Base-by-base conservation (phyloP, 371 early-diverging fungal genomes). In the Haplosporangium sp. region DNA sequence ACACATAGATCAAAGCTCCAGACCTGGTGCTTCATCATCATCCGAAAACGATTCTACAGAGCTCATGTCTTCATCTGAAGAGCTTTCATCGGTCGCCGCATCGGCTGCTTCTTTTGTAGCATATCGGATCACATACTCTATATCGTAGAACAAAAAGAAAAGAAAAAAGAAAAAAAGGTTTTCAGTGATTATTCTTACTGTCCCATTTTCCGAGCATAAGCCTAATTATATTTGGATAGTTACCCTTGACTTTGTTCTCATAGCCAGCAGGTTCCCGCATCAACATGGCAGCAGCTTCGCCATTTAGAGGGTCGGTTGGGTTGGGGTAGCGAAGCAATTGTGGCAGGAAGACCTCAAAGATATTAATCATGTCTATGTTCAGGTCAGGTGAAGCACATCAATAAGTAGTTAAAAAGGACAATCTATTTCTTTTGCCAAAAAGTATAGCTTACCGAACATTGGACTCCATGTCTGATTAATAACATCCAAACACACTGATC, bases 391-490 rank as follows among this genome's bases (percentile, higher is more conserved):
- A 53, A 27, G 27, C 27, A 27, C 27, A 27, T 27, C 27, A 27
- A 27, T 27, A 27, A 27, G 27, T 27, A 53, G 17, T 53, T 50
- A 50, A 10, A 10, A 19, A 62, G 57, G 38, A 47, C 37, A 13
- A 35, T 35, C 53, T 19, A 42, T 42, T 42, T 42, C 9, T 5
- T 42, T 42, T 11, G 6, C 6, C 11, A n/a, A 59, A 61, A 58
- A 34, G 19, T 11, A 6, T 40, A 39, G 47, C 56, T 50, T 89
- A 96, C 97, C 99, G 87, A 97, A 99, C 98, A 99, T 98, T 61
- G 99, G 99, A 67, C 96, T 96, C 99, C 99, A 99, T 6, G 98
- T 97, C 86, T 99, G 99, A 88, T 99, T 99, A 81, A 99, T 97
- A 45, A 99, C 99, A 86, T 99, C 99, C 72, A 99, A 86, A 84